A percentile compares a stretch with the other conserved stretches of the same genome.
These are phyloP conservation scores for Colletotrichum sp. DNA, from an alignment of 2,329 filamentous ascomycete genomes.

Conservation along the genomic window DNA sequence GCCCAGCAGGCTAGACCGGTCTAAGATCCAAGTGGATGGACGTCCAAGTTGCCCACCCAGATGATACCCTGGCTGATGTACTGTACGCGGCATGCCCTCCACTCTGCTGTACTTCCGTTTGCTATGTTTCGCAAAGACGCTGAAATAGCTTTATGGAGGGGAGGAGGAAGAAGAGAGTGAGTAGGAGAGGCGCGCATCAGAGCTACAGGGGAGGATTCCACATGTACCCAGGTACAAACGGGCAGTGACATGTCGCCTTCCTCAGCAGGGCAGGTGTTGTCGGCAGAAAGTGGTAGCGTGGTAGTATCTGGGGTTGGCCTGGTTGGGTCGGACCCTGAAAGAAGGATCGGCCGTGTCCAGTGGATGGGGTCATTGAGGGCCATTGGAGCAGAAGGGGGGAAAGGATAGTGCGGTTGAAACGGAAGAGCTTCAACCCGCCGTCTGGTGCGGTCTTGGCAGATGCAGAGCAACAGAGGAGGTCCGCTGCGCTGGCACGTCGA, in stretches of 20 bases:
- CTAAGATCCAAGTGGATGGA: constrained; percentile 13
- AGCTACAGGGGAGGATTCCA: not conserved
- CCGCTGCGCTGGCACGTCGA: constrained; percentile 16
- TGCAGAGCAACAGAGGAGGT: constrained; percentile 13
- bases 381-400: not conserved
- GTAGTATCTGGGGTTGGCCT: constrained; percentile 15
- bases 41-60: constrained; percentile 3
- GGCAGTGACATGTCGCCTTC: not conserved
- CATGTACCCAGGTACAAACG: not conserved
- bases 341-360: constrained; percentile 18
- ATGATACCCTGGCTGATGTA: not conserved
- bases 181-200: not conserved
- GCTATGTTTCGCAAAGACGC: not conserved
- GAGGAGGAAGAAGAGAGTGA: not conserved
- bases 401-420: constrained; percentile 18
- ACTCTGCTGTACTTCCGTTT: not conserved
- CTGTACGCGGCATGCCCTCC: not conserved
- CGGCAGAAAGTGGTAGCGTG: constrained; percentile 5
- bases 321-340: constrained; percentile 21
- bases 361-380: not conserved
- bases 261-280: not conserved
- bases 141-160: not conserved
- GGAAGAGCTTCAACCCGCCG: constrained; percentile 19
- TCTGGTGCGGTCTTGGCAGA: constrained; percentile 15
- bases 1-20: constrained; percentile 15